Base-by-base conservation (phyloP, 2,329 filamentous ascomycete genomes). In the Pseudocercospora macadamiae region DNA sequence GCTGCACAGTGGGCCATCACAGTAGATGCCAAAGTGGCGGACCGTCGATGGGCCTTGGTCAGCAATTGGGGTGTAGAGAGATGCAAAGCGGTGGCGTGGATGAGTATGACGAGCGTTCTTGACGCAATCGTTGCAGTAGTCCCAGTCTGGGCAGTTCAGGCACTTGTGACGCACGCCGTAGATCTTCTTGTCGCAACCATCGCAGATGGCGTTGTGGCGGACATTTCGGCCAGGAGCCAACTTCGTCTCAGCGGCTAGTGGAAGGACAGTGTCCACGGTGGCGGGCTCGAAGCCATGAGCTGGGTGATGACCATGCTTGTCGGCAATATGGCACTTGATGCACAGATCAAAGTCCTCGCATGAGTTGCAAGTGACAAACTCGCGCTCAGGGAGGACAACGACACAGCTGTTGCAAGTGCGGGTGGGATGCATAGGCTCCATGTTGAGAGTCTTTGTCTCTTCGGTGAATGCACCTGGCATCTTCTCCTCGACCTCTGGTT, bases 341-440 rank as follows among this genome's bases (percentile, higher is more conserved):
- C 95, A 99, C 34, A 99, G 84, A 71, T 99, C 95, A 73, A 88
- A 97, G 76, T 99, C 95, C 14, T 90, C 88, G 74, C 95, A 99
- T 18, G 82, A 77, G 6, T 80, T 83, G 82, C 95, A 99, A 70
- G 93, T 92, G 53, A 97, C 85, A 70, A 97, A 96, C 63, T 91
- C 83, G 23, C 82, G 78, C 73, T 96, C 92, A 6, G 86, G 83
- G 55, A 92, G 82, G 7, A 72, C 64, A 72, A 81, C 78, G 66
- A 89, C 84, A 73, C 87, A 90, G 67, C 79, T 84, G 75, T 90
- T 89, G 82, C 89, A 92, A 5, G 89, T 91, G 64, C 89, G 87
- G 54, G 84, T 81, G 3, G 77, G 74, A 8, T 60, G 54, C n/a
- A 39, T 58, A n/a, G 72, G 64, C 28, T 68, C 66, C 51, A 75